These are phyloP conservation scores for Paramyrothecium sp. DNA, from an alignment of 2,329 filamentous ascomycete species.

Conservation along the genomic window DNA sequence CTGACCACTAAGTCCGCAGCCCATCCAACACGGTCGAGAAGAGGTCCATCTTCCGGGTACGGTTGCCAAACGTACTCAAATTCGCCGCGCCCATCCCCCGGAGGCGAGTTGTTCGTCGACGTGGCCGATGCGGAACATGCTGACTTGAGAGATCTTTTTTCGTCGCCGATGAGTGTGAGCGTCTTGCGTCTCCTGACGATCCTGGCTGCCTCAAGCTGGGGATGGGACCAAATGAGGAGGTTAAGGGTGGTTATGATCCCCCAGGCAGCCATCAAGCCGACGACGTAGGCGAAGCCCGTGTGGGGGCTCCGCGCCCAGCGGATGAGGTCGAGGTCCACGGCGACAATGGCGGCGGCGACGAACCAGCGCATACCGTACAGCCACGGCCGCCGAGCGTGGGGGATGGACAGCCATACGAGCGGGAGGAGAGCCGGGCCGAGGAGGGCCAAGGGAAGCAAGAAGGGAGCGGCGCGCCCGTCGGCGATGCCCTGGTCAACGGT, in stretches of 20 bases:
- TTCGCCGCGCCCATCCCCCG: conserved; percentile 14
- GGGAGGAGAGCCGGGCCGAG: conserved; percentile 48
- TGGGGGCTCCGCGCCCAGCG: conserved; percentile 46
- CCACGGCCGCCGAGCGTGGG: conserved; percentile 49
- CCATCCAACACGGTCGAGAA: conserved; percentile 53
- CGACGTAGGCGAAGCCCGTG: conserved; percentile 47
- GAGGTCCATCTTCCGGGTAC: conserved; percentile 50
- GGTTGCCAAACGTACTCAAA: conserved; percentile 60
- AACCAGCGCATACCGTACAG: conserved; percentile 48
- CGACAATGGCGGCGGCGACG: conserved; percentile 41
- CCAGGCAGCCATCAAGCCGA: conserved; percentile 51
- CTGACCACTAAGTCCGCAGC: conserved; percentile 51
- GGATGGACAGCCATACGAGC: conserved; percentile 53
- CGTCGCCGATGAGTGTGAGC: not conserved
- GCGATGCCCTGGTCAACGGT: conserved; percentile 22
- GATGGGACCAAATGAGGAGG: conserved; percentile 51
- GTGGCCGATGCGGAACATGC: too few species aligned
- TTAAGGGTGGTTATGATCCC: conserved; percentile 47
- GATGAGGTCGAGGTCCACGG: conserved; percentile 43
- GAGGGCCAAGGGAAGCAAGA: conserved; percentile 52
- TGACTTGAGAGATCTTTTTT: not conserved
- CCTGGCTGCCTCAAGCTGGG: conserved; percentile 56
- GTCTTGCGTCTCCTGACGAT: conserved; percentile 34
- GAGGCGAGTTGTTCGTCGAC: not conserved
- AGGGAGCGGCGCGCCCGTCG: conserved; percentile 40